Evolutionary conservation across 768 basidiomycete species (phyloP).

Genomic region (Bullera alba): DNA sequence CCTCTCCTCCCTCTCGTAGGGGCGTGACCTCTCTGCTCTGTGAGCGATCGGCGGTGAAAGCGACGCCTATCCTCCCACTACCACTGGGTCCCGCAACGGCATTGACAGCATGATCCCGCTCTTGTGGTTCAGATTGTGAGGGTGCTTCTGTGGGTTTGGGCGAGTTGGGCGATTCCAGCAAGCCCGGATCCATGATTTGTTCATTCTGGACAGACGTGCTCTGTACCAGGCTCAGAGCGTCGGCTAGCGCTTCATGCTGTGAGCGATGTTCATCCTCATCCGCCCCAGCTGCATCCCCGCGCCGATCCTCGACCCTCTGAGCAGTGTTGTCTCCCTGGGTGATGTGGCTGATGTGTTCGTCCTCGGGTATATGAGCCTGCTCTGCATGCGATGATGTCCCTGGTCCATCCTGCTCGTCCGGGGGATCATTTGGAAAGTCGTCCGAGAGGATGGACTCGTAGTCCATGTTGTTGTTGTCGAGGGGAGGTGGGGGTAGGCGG

Average conservation of each 20-base stretch:
- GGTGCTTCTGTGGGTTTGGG: not conserved
- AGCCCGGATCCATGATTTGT: not conserved
- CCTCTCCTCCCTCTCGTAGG: not conserved
- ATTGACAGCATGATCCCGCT: not conserved
- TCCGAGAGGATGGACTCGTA: constrained; percentile 6
- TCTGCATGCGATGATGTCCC: not conserved
- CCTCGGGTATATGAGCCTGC: not conserved
- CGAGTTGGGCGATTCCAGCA: not conserved
- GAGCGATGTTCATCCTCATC: no score
- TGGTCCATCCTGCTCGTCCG: not conserved
- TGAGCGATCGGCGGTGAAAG: no score
- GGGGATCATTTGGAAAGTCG: not conserved
- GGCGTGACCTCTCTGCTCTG: no score
- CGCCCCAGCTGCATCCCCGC: no score
- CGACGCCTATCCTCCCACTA: not conserved
- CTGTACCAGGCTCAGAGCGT: no score
- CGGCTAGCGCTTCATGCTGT: no score
- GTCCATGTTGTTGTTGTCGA: not conserved
- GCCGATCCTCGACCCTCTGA: no score
- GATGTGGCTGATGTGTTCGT: not conserved
- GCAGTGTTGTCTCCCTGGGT: not conserved
- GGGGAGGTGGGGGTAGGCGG: no score
- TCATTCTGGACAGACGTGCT: not conserved
- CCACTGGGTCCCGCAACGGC: not conserved
- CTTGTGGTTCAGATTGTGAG: not conserved